Evolutionary conservation across 192 early-diverging fungal species (phyloP).

Genomic region (Oehlia diaphana): DNA sequence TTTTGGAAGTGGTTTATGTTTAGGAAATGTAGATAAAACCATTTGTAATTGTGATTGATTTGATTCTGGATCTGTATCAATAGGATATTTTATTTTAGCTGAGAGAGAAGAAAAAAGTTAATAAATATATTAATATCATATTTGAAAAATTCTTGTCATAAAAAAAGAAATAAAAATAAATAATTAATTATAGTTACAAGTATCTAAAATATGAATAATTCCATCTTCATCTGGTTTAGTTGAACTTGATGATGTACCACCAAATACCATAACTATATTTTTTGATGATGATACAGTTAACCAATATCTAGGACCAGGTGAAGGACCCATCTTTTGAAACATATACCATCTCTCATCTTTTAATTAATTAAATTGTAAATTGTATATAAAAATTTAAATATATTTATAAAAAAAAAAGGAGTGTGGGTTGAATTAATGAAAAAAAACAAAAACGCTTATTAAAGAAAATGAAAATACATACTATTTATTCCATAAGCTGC

Average conservation of each 20-base stretch:
- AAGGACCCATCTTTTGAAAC: slow-evolving; percentile 48
- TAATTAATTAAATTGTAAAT: background rate
- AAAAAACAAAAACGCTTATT: background rate
- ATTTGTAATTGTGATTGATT: background rate
- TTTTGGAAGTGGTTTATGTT: background rate
- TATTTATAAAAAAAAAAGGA: background rate
- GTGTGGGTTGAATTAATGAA: no score
- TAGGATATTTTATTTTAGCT: background rate
- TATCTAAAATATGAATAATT: slow-evolving; percentile 47
- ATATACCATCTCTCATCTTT: slow-evolving; percentile 53
- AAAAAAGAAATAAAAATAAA: background rate
- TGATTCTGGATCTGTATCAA: background rate
- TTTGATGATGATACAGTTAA: slow-evolving; percentile 46
- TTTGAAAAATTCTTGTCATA: no score
- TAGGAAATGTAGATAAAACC: background rate
- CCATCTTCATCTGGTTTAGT: slow-evolving; percentile 46
- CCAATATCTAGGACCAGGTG: slow-evolving; percentile 45
- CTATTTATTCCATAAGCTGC: slow-evolving; percentile 54
- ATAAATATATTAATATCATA: background rate
- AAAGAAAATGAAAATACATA: slow-evolving; percentile 27
- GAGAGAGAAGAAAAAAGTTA: background rate
- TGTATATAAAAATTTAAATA: background rate
- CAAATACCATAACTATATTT: slow-evolving; percentile 52
- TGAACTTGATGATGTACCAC: slow-evolving; percentile 48
- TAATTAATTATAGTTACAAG: slow-evolving; percentile 37